Evolutionary conservation across 352 stramenopile genomes (phyloP), one percentile per base, ranked within the genome.

Genomic region (Pythium guiyangense): DNA sequence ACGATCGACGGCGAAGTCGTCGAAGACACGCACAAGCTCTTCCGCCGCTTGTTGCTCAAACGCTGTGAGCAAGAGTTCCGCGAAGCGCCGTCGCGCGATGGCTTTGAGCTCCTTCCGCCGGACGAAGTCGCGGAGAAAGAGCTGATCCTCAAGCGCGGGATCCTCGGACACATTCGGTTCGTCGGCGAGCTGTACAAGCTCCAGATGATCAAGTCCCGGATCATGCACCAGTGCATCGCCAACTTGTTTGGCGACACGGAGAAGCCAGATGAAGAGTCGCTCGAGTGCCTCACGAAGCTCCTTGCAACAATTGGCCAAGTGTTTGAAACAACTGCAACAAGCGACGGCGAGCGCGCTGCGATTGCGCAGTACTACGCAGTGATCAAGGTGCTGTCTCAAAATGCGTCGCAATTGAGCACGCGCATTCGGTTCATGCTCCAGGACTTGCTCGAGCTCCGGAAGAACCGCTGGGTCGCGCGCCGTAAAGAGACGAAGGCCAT

Each of bases 121-220:
- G 81, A 85, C 1, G 78, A 73, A 25, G 69, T 81, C 27, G 66
- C 57, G 0, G 85, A 96, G 60, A 95, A 92, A 60, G 77, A 90
- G 62, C 67, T 93, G 34, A 62, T 93, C 39, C 69, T 92, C 25
- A 95, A 95, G 70, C 81, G 83, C 37, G 74, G 69, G 39, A 86
- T 79, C 42, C 58, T 98, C 11, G 93, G 95, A 20, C 93, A 98
- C 66, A 98, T 98, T 72, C 85, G 94, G 27, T 99, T 99, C 63
- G 94, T 99, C 42, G 96, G 96, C 26, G 96, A 98, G 73, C 70
- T 99, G 4, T 99, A 97, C 75, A 97, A 98, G 69, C 76, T 96
- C 57, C 90, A 92, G 59, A 87, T 99, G 65, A 87, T 98, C 51
- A 98, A 90, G 63, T 87, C 94, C 35, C 90, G 94, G 50, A 96